phyloP scores from a whole-genome alignment of 2,329 filamentous ascomycete genomes.

The Aspergillus tanneri region DNA sequence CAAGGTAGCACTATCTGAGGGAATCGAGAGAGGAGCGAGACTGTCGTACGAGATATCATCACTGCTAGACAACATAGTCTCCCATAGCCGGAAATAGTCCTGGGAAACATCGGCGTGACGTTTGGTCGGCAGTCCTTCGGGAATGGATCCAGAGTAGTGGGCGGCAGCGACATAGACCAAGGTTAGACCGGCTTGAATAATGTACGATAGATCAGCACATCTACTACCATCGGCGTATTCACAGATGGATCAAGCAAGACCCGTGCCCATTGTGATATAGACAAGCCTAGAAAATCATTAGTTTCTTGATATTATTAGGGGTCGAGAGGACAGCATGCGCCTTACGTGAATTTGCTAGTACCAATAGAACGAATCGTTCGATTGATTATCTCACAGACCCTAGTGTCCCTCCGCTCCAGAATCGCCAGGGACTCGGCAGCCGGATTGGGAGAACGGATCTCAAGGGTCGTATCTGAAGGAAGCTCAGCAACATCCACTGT shows the following conservation, averaged over 20 bases:
- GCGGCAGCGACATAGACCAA: not conserved
- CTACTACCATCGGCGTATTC: not conserved
- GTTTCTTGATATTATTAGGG: not conserved
- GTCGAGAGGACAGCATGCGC: not conserved
- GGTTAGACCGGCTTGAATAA: not conserved
- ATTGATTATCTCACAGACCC: not conserved
- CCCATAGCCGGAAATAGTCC: not conserved
- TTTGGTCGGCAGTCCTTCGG: not conserved
- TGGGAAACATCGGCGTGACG: not conserved
- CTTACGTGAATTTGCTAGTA: not conserved
- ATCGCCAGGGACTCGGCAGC: not conserved
- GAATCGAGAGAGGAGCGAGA: constrained; percentile 1
- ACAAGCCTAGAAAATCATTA: not conserved
- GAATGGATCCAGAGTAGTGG: not conserved
- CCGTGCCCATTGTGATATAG: not conserved
- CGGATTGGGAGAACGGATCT: not conserved
- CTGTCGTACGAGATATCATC: not conserved
- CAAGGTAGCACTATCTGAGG: not conserved
- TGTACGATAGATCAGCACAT: not conserved
- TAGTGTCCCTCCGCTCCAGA: not conserved
- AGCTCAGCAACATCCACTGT: not conserved
- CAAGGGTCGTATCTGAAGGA: not conserved
- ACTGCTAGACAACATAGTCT: constrained; percentile 1
- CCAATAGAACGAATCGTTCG: not conserved
- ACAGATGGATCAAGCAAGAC: not conserved